phyloP scores from a whole-genome alignment of 768 basidiomycete genomes.

The Coprinopsis marcescibilis region DNA sequence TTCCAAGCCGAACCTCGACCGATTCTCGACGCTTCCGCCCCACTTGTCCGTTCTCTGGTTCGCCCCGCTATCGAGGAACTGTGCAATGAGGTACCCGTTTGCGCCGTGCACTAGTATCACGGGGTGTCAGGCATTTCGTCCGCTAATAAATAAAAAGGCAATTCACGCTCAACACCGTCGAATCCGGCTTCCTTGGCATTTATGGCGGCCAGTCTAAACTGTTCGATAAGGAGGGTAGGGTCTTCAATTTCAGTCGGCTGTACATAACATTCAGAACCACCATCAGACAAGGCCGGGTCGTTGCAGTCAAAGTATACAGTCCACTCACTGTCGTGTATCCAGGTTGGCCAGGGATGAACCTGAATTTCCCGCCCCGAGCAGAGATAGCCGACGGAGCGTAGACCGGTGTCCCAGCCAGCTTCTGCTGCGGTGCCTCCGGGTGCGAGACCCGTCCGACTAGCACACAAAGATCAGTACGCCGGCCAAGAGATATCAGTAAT shows the following conservation, averaged over 20 bases:
- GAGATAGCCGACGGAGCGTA: constrained; percentile 40
- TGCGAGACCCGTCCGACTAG: constrained; percentile 31
- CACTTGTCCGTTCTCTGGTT: constrained; percentile 45
- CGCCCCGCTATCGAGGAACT: constrained; percentile 45
- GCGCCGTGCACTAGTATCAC: constrained; percentile 34
- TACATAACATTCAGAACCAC: not conserved
- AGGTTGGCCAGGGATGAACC: constrained; percentile 29
- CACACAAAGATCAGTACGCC: constrained; percentile 5
- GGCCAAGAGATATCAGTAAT: not conserved
- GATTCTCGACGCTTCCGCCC: constrained; percentile 55
- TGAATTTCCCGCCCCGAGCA: constrained; percentile 36
- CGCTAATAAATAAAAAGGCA: not conserved
- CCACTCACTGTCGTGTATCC: constrained; percentile 33
- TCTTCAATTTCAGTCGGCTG: constrained; percentile 39
- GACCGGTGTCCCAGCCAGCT: constrained; percentile 30
- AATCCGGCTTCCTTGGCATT: constrained; percentile 2
- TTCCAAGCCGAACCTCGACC: constrained; percentile 48
- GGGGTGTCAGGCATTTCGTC: not conserved
- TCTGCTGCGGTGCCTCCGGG: constrained; percentile 35
- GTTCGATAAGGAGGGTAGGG: constrained; percentile 31
- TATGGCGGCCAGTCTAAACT: constrained; percentile 23
- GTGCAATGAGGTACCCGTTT: constrained; percentile 39
- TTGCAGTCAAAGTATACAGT: not conserved
- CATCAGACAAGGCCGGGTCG: no score
- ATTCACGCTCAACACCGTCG: constrained; percentile 44